These are phyloP conservation scores for Camellia lanceoleosa DNA, from an alignment of 148 eudicot genomes.

Conservation along the genomic window DNA sequence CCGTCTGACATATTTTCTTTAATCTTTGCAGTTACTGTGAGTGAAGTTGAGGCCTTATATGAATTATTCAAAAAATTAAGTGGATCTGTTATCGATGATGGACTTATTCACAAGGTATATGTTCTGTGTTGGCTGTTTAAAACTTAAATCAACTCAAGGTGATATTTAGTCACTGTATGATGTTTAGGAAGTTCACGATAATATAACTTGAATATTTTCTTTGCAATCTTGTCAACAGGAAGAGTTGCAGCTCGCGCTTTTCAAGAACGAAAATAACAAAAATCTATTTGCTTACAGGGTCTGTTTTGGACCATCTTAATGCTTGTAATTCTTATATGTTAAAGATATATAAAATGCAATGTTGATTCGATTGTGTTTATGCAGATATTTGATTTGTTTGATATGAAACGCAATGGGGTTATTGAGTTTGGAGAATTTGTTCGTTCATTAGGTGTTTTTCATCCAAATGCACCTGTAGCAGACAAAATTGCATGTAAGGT, in stretches of 20 bases:
- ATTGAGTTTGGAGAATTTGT: constrained; percentile 93
- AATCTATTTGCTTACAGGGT: constrained; percentile 93
- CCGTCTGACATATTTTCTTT: not conserved
- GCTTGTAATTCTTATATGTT: not conserved
- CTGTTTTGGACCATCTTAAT: constrained; percentile 9
- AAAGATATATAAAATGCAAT: no score
- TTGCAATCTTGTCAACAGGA: constrained; percentile 42
- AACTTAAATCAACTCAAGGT: not conserved
- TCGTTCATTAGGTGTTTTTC: constrained; percentile 68
- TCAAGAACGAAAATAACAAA: constrained; percentile 65
- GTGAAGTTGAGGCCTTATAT: constrained; percentile 82
- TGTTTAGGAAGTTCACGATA: not conserved
- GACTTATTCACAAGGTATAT: constrained; percentile 87
- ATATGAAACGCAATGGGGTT: constrained; percentile 75
- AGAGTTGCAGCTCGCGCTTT: constrained; percentile 89
- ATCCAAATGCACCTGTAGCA: constrained; percentile 67
- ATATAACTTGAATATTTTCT: not conserved
- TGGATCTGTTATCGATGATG: constrained; percentile 77
- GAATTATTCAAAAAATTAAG: constrained; percentile 82
- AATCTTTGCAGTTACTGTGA: constrained; percentile 65
- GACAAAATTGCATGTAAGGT: constrained; percentile 66
- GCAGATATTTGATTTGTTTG: constrained; percentile 80
- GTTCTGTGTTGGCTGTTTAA: not conserved
- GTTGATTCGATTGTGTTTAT: not conserved
- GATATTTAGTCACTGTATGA: not conserved